Evolutionary conservation across 148 eudicot genomes (phyloP).

Genomic region (Polygonum aviculare): DNA sequence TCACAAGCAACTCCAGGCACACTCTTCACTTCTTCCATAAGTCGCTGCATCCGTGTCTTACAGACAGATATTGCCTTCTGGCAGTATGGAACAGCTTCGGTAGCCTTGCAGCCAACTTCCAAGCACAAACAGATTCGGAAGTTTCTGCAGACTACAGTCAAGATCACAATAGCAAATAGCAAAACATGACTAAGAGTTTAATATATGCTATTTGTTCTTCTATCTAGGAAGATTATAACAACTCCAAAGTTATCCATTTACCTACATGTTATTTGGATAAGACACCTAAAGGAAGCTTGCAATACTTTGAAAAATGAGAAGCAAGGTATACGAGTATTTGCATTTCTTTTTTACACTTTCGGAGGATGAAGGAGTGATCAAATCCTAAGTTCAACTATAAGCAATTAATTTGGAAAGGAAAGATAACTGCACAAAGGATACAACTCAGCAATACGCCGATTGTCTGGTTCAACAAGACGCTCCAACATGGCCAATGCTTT

Average conservation of each 20-base stretch:
- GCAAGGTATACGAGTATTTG: no score
- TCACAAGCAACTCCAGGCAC: conserved; percentile 10
- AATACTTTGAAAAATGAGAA: no score
- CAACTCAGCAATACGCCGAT: conserved; percentile 81
- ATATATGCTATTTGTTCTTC: background rate
- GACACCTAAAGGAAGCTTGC: no score
- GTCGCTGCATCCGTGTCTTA: conserved; percentile 67
- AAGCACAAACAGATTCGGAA: conserved; percentile 84
- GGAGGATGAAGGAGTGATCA: no score
- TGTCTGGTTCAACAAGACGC: conserved; percentile 75
- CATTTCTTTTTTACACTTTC: no score
- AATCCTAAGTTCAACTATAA: no score
- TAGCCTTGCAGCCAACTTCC: conserved; percentile 69
- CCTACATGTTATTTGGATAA: no score
- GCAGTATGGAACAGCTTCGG: conserved; percentile 89
- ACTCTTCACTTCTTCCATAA: conserved; percentile 39
- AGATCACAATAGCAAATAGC: conserved; percentile 20
- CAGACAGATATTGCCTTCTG: conserved; percentile 74
- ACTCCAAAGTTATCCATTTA: no score
- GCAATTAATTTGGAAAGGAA: background rate
- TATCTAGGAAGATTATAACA: background rate
- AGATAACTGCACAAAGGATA: conserved; percentile 40
- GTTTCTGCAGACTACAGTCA: conserved; percentile 57
- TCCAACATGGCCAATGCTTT: conserved; percentile 77
- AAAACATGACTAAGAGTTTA: background rate